Conservation (phyloP, 2,329 filamentous ascomycete genomes). For the Trichoderma sp. region DNA sequence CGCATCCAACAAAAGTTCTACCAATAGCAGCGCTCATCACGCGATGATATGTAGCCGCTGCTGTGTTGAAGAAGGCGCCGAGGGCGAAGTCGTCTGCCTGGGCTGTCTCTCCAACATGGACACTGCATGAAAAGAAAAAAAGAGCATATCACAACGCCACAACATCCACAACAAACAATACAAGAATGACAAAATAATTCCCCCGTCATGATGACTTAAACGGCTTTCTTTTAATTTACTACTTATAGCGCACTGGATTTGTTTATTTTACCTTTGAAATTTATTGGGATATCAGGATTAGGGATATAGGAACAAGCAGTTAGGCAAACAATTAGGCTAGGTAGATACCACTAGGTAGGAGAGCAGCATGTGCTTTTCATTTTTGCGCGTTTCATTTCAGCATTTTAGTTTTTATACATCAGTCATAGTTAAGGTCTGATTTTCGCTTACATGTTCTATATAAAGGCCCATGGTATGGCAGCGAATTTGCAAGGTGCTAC, state of each 20-base stretch:
- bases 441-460: not conserved
- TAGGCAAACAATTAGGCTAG: not conserved
- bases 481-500: not conserved
- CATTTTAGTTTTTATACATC: not conserved
- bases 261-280: not conserved
- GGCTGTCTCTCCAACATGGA: slow-evolving; percentile 58
- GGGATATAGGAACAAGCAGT: not conserved
- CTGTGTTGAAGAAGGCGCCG: slow-evolving; percentile 64
- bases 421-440: not conserved
- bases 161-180: not conserved
- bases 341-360: not conserved
- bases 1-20: slow-evolving; percentile 39
- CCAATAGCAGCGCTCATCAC: slow-evolving; percentile 45
- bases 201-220: not conserved
- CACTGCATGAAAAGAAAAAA: slow-evolving; percentile 37
- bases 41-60: slow-evolving; percentile 66
- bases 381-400: not conserved
- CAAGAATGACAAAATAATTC: not conserved
- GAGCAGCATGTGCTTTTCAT: not conserved
- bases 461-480: not conserved
- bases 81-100: slow-evolving; percentile 67
- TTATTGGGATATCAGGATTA: not conserved
- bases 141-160: not conserved
- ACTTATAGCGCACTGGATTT: not conserved
- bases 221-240: not conserved